Conservation (phyloP, 2,329 filamentous ascomycete genomes). For the Phialophora chinensis region DNA sequence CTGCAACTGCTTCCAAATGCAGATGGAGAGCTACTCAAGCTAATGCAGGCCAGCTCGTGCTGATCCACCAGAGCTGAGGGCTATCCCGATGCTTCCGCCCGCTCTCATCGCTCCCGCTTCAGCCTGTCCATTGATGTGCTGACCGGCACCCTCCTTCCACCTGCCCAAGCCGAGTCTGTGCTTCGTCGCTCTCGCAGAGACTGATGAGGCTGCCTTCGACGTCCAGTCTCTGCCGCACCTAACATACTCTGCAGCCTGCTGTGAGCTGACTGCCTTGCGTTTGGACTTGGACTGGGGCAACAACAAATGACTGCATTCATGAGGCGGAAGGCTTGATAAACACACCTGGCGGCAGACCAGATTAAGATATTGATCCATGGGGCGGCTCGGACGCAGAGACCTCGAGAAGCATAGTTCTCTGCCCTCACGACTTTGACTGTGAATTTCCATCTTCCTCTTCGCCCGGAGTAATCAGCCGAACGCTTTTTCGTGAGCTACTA, state of each 20-base stretch:
- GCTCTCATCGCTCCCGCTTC: not conserved
- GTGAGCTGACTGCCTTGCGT: not conserved
- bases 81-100: not conserved
- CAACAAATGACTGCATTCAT: not conserved
- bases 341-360: not conserved
- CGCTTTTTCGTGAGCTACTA: conserved; percentile 51
- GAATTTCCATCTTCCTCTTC: conserved; percentile 43
- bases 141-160: not conserved
- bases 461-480: conserved; percentile 52
- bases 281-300: not conserved
- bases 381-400: not conserved
- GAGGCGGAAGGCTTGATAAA: not conserved
- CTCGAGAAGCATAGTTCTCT: not conserved
- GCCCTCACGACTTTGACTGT: conserved; percentile 11
- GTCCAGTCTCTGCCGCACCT: not conserved
- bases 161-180: no score
- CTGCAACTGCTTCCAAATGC: not conserved
- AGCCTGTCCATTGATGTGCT: not conserved
- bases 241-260: not conserved
- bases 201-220: no score
- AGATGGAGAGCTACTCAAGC: conserved; percentile 6
- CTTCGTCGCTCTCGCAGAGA: not conserved
- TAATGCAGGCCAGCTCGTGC: conserved; percentile 16
- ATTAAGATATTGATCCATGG: not conserved
- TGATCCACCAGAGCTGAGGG: conserved; percentile 1